A percentile compares a stretch with the other conserved stretches of the same genome.
Conservation (phyloP, 2,329 filamentous ascomycete species). For the Pseudogymnoascus sp. region DNA sequence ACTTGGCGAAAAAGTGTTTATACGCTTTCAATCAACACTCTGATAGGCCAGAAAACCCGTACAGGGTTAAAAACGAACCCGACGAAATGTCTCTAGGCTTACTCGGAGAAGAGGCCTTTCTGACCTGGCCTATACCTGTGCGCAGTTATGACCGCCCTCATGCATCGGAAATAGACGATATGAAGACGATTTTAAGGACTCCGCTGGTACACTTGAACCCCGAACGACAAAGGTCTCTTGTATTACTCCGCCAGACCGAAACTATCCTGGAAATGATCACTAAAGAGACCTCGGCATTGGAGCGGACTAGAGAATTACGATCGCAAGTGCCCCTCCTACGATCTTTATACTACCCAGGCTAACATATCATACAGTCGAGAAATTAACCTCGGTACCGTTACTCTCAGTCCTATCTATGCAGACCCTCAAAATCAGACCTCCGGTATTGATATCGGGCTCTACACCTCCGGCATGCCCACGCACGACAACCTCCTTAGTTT, state of each 20-base stretch:
- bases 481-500: conserved; percentile 11
- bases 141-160: not conserved
- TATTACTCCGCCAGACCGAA: conserved; percentile 8
- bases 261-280: conserved; percentile 11
- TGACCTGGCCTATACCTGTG: conserved; percentile 5
- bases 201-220: not conserved
- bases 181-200: conserved; percentile 10
- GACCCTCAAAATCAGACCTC: conserved; percentile 1
- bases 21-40: conserved; percentile 5
- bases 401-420: conserved; percentile 11
- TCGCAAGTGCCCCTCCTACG: not conserved
- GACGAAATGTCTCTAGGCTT: not conserved
- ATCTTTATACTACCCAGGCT: not conserved
- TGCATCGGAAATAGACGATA: not conserved
- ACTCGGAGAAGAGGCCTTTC: conserved; percentile 8
- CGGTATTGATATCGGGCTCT: conserved; percentile 3
- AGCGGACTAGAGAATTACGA: not conserved
- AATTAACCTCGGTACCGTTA: conserved; percentile 5
- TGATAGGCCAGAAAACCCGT: not conserved
- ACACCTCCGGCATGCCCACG: conserved; percentile 2
- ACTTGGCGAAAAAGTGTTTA: conserved; percentile 7
- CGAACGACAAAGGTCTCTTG: not conserved
- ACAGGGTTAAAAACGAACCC: conserved; percentile 8
- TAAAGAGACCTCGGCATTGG: conserved; percentile 9
- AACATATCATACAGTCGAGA: not conserved